These are phyloP conservation scores for Penicillium pancosmium DNA, from an alignment of 495 filamentous ascomycete genomes.

Conservation along the genomic window DNA sequence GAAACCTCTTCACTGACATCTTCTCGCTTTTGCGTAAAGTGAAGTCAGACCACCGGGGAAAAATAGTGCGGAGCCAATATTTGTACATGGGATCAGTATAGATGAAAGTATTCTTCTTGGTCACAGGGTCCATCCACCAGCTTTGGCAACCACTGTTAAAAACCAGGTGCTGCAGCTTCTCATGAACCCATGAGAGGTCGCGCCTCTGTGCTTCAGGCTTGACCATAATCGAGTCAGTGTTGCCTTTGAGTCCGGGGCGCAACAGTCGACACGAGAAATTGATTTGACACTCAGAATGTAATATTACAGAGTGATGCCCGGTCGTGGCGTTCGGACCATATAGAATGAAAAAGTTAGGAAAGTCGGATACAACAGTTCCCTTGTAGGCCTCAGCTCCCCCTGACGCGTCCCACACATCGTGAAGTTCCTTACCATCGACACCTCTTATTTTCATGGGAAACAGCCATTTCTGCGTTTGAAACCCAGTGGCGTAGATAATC, in stretches of 20 bases:
- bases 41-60: conserved; percentile 15
- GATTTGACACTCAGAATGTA: conserved; percentile 58
- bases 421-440: conserved; percentile 44
- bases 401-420: conserved; percentile 48
- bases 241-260: conserved; percentile 23
- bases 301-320: conserved; percentile 57
- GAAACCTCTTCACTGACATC: neutral
- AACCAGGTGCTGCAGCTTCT: conserved; percentile 14
- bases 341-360: conserved; percentile 64
- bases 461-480: conserved; percentile 41
- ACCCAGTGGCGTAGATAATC: conserved; percentile 56
- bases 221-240: conserved; percentile 29
- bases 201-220: conserved; percentile 48
- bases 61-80: conserved; percentile 18
- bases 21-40: neutral
- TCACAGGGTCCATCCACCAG: conserved; percentile 18
- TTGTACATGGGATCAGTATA: conserved; percentile 22
- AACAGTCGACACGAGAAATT: conserved; percentile 35
- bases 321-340: conserved; percentile 60
- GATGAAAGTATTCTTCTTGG: conserved; percentile 19
- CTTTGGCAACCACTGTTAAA: conserved; percentile 20
- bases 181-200: conserved; percentile 15
- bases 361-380: conserved; percentile 57
- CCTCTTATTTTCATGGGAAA: conserved; percentile 45
- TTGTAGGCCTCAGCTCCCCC: conserved; percentile 60